Percentiles rank a stretch among this genome's conserved stretches.
Evolutionary conservation across 2,329 filamentous ascomycete species (phyloP).

Genomic region (Ascochyta fabae): DNA sequence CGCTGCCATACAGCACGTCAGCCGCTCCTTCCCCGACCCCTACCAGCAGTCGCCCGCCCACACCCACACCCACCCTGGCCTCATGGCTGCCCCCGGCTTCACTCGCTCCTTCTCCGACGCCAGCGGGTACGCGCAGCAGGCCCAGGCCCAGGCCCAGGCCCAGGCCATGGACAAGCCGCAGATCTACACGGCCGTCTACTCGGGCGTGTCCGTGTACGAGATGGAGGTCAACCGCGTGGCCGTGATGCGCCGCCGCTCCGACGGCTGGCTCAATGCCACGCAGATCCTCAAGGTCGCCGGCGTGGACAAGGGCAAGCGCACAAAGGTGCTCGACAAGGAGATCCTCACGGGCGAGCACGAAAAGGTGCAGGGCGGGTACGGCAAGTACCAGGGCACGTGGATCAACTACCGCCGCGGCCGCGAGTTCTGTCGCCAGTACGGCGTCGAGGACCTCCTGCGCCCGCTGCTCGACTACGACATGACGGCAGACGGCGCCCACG

Average conservation of each 20-base stretch:
- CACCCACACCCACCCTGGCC: constrained; percentile 29
- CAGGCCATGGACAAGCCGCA: constrained; percentile 54
- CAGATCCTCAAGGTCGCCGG: constrained; percentile 98
- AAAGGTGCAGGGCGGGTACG: constrained; percentile 97
- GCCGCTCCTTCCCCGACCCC: constrained; percentile 36
- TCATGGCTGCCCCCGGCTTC: constrained; percentile 46
- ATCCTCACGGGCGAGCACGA: constrained; percentile 96
- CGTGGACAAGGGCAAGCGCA: constrained; percentile 96
- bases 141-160: constrained; percentile 24
- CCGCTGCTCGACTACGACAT: constrained; percentile 83
- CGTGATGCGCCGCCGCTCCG: constrained; percentile 93
- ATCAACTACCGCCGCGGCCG: constrained; percentile 91
- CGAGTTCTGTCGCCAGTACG: constrained; percentile 83
- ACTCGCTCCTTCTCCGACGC: constrained; percentile 49
- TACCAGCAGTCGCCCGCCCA: constrained; percentile 13
- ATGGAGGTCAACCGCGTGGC: constrained; percentile 95
- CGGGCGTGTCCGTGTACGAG: constrained; percentile 94
- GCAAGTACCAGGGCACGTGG: constrained; percentile 99
- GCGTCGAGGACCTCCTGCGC: constrained; percentile 76
- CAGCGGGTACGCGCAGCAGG: constrained; percentile 26
- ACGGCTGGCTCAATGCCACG: constrained; percentile 97
- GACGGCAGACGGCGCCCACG: constrained; percentile 72
- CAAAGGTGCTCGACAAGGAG: constrained; percentile 97
- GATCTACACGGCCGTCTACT: constrained; percentile 79
- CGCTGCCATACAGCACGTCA: constrained; percentile 38